Base-by-base conservation (phyloP, 2,329 filamentous ascomycete species). In the Canariomyces notabilis region DNA sequence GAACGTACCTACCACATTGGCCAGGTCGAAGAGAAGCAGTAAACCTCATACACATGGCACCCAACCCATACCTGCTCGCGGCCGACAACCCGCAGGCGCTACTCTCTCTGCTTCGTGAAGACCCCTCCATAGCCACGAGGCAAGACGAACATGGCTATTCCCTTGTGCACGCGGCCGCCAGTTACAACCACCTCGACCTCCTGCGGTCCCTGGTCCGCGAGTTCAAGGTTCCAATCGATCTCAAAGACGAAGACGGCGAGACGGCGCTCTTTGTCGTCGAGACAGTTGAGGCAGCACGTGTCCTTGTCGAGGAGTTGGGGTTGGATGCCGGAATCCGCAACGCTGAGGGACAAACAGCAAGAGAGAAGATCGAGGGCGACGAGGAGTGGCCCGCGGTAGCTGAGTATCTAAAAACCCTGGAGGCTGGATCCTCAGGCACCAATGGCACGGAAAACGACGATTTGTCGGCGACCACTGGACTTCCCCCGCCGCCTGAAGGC, bases 81-180 rank as follows among this genome's bases (percentile, higher is more conserved):
- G 87, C 91, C 50, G 91, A 95, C 65, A 85, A 89, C 60, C 85
- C 85, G 42, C 70, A 80, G 34, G 74, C 78, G 36, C 80, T 98
- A 44, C 73, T 95, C 51, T 73, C 81, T 48, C 80, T 90, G 56
- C 82, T 98, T 42, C 78, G 79, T 53, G 72, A 82, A 51, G 79
- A 89, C 56, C 87, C 89, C 26, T 68, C 79, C n/a, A 73, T 95
- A 43, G 91, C 93, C 44, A 78, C 82, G 2, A 71, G 77, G 42
- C 88, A 95, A 69, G 93, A 98, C 66, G 82, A 85, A 49, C 86
- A 96, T 61, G 93, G 93, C 59, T 98, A 98, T 71, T 95, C 89
- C 37, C 80, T 97, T 20, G 73, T 97, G 39, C 93, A 98, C 67
- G 93, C 93, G 42, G 89, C 91, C 14, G 84, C 88, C 15, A 96